These are phyloP conservation scores for Plasmodium inui DNA, from an alignment of 169 alveolate genomes.

Conservation along the genomic window DNA sequence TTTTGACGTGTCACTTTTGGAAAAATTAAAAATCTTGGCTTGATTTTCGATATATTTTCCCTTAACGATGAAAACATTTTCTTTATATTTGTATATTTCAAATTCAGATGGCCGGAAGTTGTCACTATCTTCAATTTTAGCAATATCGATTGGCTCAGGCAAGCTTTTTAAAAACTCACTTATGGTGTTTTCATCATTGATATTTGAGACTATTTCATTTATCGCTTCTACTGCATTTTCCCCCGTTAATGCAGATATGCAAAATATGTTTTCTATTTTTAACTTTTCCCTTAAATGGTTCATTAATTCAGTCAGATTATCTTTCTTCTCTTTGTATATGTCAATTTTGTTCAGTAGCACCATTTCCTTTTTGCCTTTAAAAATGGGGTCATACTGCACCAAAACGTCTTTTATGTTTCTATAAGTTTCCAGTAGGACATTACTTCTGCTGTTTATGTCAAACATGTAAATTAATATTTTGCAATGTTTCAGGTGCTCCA, in stretches of 20 bases:
- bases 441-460: constrained; percentile 44
- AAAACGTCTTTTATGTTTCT: constrained; percentile 54
- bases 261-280: constrained; percentile 39
- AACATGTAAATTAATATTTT: constrained; percentile 67
- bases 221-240: constrained; percentile 63
- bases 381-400: constrained; percentile 37
- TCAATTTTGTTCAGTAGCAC: constrained; percentile 80
- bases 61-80: constrained; percentile 75
- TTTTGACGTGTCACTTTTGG: constrained; percentile 59
- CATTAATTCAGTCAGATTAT: neutral
- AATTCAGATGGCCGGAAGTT: constrained; percentile 77
- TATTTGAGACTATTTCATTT: constrained; percentile 26
- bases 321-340: constrained; percentile 28
- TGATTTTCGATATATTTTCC: constrained; percentile 82
- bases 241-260: constrained; percentile 74
- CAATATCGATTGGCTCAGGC: constrained; percentile 58
- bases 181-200: constrained; percentile 13
- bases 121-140: constrained; percentile 79
- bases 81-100: constrained; percentile 76
- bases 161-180: constrained; percentile 37
- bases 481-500: constrained; percentile 66
- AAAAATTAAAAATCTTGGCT: constrained; percentile 82
- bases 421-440: constrained; percentile 31
- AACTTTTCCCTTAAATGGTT: constrained; percentile 35
- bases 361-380: constrained; percentile 34